Evolutionary conservation across 2,329 filamentous ascomycete genomes (phyloP).

Genomic region (Sporothrix variecibatus): DNA sequence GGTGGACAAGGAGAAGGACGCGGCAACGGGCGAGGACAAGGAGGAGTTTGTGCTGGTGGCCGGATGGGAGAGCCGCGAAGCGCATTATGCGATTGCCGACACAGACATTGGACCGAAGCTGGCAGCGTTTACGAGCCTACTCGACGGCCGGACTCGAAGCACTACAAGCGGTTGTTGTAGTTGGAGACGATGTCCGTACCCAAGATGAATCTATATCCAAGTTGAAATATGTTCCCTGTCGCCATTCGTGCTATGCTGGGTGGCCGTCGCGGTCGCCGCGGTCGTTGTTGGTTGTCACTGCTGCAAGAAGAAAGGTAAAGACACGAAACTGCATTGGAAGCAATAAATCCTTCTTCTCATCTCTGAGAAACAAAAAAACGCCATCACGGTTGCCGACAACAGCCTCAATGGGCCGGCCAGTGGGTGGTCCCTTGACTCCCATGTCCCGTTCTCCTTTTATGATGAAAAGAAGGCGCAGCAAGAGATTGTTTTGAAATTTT

Average conservation of each 20-base stretch:
- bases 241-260: background rate
- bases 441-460: background rate
- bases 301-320: no score
- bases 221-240: background rate
- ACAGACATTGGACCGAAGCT: slow-evolving; percentile 33
- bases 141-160: slow-evolving; percentile 35
- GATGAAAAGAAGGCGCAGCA: background rate
- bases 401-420: background rate
- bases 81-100: slow-evolving; percentile 37
- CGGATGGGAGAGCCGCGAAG: slow-evolving; percentile 42
- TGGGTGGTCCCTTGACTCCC: background rate
- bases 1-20: slow-evolving; percentile 42
- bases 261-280: background rate
- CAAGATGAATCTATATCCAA: background rate
- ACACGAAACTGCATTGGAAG: slow-evolving; percentile 11
- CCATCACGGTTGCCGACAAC: background rate
- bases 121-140: slow-evolving; percentile 28
- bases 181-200: background rate
- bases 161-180: slow-evolving; percentile 39
- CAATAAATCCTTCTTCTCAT: background rate
- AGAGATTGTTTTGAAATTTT: slow-evolving; percentile 17
- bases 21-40: slow-evolving; percentile 28
- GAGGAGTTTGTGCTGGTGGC: slow-evolving; percentile 46
- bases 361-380: background rate
- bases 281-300: background rate